Conservation (phyloP, 1,139 yeast genomes). For the Lodderomyces beijingensis region DNA sequence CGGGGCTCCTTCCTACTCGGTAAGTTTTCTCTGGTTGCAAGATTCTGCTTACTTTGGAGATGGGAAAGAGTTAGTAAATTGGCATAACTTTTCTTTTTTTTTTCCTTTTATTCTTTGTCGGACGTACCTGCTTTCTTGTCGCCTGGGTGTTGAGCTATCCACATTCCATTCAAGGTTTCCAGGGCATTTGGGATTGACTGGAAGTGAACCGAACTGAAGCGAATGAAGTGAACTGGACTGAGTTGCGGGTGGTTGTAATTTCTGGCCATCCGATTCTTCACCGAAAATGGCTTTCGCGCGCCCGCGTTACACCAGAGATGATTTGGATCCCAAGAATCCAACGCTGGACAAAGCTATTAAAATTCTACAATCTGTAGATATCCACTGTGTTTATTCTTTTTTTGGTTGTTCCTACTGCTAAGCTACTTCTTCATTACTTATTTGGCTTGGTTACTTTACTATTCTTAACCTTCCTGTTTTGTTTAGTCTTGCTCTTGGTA, state of each 20-base stretch:
- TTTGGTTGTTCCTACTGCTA: background rate
- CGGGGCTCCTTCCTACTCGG: conserved; percentile 27
- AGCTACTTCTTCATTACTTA: background rate
- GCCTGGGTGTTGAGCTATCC: conserved; percentile 13
- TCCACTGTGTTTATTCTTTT: too few species aligned
- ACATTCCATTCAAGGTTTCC: conserved; percentile 9
- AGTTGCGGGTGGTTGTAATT: too few species aligned
- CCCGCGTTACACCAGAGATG: too few species aligned
- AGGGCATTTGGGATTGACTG: background rate
- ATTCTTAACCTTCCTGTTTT: conserved; percentile 13
- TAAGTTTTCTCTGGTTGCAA: conserved; percentile 19
- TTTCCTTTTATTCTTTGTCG: too few species aligned
- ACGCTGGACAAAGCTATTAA: too few species aligned
- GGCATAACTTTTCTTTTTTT: background rate
- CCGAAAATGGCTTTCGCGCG: too few species aligned
- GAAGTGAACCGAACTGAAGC: too few species aligned
- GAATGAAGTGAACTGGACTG: too few species aligned
- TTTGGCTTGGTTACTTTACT: conserved; percentile 11
- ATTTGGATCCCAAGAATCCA: too few species aligned
- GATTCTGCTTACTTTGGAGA: conserved; percentile 7
- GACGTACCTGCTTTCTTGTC: conserved; percentile 15
- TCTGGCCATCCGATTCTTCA: too few species aligned
- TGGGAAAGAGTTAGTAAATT: conserved; percentile 6
- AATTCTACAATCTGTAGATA: too few species aligned
- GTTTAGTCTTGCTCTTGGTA: conserved; percentile 7